phyloP scores from a whole-genome alignment of 768 basidiomycete genomes.

The Boletus rufocinnamomeus region DNA sequence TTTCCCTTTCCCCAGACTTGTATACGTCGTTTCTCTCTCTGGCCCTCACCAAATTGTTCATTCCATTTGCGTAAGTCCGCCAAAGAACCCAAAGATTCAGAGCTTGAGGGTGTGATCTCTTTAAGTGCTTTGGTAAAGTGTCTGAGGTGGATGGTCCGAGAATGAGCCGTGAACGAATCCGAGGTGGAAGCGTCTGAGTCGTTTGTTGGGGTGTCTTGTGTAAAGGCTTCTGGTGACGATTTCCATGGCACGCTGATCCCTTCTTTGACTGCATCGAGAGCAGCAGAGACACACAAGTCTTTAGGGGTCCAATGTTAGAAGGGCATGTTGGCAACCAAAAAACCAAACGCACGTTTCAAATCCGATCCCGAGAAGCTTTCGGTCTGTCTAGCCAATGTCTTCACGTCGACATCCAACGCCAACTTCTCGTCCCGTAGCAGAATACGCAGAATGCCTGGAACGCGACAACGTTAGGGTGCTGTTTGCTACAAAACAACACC shows the following conservation, averaged over 20 bases:
- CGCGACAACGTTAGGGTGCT: constrained; percentile 6
- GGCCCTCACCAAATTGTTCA: constrained; percentile 90
- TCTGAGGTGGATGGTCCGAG: constrained; percentile 49
- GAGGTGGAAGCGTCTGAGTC: constrained; percentile 11
- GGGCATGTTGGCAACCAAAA: not conserved
- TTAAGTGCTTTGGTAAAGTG: constrained; percentile 85
- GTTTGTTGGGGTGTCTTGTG: constrained; percentile 1
- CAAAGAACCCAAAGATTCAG: constrained; percentile 76
- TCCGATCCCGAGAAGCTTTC: constrained; percentile 93
- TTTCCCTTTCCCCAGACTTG: constrained; percentile 85
- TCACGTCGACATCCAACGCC: constrained; percentile 61
- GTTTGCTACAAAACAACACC: not conserved
- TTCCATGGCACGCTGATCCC: constrained; percentile 79
- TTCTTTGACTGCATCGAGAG: constrained; percentile 90
- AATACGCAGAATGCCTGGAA: constrained; percentile 82
- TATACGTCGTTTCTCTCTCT: constrained; percentile 60
- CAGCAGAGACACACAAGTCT: constrained; percentile 94
- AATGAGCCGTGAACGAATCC: constrained; percentile 11
- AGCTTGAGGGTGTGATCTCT: constrained; percentile 89
- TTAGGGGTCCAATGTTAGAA: constrained; percentile 11
- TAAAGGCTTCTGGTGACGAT: constrained; percentile 8
- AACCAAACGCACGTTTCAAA: constrained; percentile 72
- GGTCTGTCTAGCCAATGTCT: constrained; percentile 64
- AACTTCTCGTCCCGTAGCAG: constrained; percentile 79
- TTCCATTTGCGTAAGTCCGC: constrained; percentile 86